phyloP scores from a whole-genome alignment of 768 basidiomycete species.

The Austroboletus festivus region DNA sequence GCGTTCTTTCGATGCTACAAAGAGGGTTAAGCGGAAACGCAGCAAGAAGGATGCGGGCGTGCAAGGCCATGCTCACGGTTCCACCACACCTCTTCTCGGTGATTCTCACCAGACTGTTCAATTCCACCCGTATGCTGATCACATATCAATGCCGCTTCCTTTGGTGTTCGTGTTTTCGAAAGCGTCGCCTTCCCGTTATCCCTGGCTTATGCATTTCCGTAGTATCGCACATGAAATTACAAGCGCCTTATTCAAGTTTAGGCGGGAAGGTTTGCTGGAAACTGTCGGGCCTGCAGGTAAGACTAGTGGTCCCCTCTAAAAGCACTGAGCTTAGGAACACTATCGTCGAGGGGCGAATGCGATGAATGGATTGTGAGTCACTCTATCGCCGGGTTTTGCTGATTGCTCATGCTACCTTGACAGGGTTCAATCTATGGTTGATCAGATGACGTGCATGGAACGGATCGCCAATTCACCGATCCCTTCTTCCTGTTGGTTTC shows the following conservation, averaged over 20 bases:
- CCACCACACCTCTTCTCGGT: constrained; percentile 62
- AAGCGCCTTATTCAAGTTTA: constrained; percentile 65
- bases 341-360: constrained; percentile 64
- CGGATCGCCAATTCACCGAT: constrained; percentile 88
- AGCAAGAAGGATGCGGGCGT: constrained; percentile 51
- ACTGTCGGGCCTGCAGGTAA: constrained; percentile 85
- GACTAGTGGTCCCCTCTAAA: constrained; percentile 5
- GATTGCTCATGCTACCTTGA: constrained; percentile 6
- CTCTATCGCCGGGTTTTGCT: background rate
- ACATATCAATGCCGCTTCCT: constrained; percentile 74
- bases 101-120: constrained; percentile 55
- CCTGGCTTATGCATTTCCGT: constrained; percentile 1
- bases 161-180: constrained; percentile 50
- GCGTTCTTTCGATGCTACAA: constrained; percentile 50
- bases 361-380: constrained; percentile 60
- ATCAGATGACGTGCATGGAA: constrained; percentile 85
- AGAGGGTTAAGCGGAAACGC: constrained; percentile 66
- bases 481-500: constrained; percentile 62
- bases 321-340: constrained; percentile 1
- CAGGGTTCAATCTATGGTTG: constrained; percentile 78
- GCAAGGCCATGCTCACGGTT: constrained; percentile 24
- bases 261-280: constrained; percentile 79
- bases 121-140: constrained; percentile 54
- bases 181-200: background rate
- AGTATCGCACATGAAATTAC: constrained; percentile 84